These are phyloP conservation scores for Pichiaceae sp. DNA, from an alignment of 1,139 yeast species.

Conservation along the genomic window DNA sequence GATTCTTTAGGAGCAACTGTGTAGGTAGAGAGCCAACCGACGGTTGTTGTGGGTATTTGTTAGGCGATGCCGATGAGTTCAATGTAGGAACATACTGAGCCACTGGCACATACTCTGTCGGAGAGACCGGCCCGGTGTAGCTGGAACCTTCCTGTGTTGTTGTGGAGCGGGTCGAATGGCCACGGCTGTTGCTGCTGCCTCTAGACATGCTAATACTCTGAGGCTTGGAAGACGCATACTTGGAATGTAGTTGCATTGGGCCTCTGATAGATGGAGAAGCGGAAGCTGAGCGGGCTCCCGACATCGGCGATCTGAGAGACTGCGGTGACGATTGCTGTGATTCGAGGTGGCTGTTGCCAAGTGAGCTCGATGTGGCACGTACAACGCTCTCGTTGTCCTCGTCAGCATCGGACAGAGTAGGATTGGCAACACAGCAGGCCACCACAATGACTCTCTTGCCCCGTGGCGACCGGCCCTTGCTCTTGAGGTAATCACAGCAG, in stretches of 20 bases:
- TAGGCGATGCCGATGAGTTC: too few relatives aligned
- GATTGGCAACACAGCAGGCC: constrained; percentile 23
- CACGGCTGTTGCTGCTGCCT: too few relatives aligned
- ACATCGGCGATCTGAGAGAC: background rate
- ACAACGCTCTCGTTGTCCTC: background rate
- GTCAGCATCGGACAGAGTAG: constrained; percentile 16
- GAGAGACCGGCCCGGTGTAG: background rate
- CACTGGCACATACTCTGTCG: background rate
- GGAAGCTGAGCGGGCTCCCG: background rate
- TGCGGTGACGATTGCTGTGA: too few relatives aligned
- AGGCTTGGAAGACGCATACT: background rate
- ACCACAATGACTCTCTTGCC: constrained; percentile 15
- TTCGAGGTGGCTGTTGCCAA: too few relatives aligned
- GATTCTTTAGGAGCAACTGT: too few relatives aligned
- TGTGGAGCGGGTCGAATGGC: background rate
- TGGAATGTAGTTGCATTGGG: background rate
- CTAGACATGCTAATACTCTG: too few relatives aligned
- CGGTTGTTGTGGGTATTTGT: too few relatives aligned
- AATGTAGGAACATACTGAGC: background rate
- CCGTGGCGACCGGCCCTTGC: constrained; percentile 9
- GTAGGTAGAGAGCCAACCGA: too few relatives aligned
- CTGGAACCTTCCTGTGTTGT: background rate
- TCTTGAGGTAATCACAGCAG: constrained; percentile 64
- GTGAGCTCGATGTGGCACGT: too few relatives aligned
- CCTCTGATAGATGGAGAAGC: background rate